phyloP scores from a whole-genome alignment of 331 rosid species.

The Quercus phellos region DNA sequence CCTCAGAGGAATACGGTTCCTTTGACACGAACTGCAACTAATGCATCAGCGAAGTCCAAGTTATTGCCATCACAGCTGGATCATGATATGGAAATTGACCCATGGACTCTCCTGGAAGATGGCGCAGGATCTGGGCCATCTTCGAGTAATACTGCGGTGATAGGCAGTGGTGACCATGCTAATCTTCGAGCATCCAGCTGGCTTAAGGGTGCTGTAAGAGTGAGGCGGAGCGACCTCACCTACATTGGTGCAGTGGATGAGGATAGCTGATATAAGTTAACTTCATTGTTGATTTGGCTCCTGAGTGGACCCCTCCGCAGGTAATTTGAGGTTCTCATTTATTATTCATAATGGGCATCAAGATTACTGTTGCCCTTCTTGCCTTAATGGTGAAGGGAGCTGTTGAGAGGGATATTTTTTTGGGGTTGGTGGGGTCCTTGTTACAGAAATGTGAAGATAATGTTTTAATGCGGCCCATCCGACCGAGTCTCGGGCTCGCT shows the following conservation, averaged over 20 bases:
- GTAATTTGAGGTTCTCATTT: conserved; percentile 23
- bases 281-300: conserved; percentile 40
- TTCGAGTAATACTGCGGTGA: conserved; percentile 50
- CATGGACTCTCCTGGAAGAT: conserved; percentile 92
- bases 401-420: conserved; percentile 40
- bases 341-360: conserved; percentile 38
- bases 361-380: conserved; percentile 33
- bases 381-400: conserved; percentile 27
- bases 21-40: conserved; percentile 38
- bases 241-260: conserved; percentile 89
- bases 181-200: conserved; percentile 84
- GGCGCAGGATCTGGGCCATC: conserved; percentile 84
- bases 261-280: conserved; percentile 58
- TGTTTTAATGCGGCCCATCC: conserved; percentile 28
- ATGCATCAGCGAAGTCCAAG: conserved; percentile 62
- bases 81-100: conserved; percentile 75
- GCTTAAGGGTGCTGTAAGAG: conserved; percentile 91
- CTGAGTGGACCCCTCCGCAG: conserved; percentile 41
- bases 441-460: conserved; percentile 26
- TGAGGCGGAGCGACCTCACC: conserved; percentile 87
- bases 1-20: conserved; percentile 49
- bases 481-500: conserved; percentile 33
- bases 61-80: conserved; percentile 46
- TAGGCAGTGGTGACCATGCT: conserved; percentile 67
- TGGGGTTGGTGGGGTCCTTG: conserved; percentile 26